Evolutionary conservation across 768 basidiomycete species (phyloP).

Genomic region (Crucibulum laeve): DNA sequence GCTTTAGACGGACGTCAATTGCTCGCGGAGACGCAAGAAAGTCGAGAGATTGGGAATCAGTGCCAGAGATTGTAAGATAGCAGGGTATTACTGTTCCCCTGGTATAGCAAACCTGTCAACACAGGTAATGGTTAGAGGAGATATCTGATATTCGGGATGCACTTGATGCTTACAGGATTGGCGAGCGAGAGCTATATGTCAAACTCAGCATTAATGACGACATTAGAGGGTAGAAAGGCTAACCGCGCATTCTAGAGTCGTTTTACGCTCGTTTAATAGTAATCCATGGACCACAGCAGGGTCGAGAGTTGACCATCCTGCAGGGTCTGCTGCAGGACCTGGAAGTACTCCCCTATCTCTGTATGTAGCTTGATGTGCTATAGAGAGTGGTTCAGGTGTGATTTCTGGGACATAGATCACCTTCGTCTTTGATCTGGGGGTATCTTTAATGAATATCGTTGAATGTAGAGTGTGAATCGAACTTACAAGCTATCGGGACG

Average conservation of each 20-base stretch:
- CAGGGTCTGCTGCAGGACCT: constrained; percentile 27
- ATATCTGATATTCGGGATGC: too few species aligned
- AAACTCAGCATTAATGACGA: too few species aligned
- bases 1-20: constrained; percentile 21
- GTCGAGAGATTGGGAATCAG: constrained; percentile 24
- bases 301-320: constrained; percentile 27
- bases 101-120: constrained; percentile 28
- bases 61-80: constrained; percentile 23
- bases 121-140: background rate
- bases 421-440: constrained; percentile 12
- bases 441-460: background rate
- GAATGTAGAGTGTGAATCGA: too few species aligned
- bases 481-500: constrained; percentile 1
- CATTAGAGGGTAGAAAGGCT: too few species aligned
- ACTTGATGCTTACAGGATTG: constrained; percentile 24
- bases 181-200: constrained; percentile 33
- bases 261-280: constrained; percentile 16
- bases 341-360: constrained; percentile 19
- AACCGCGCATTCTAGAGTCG: constrained; percentile 21
- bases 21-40: constrained; percentile 19
- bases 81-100: constrained; percentile 35
- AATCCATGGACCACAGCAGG: constrained; percentile 14
- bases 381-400: constrained; percentile 23
- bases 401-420: constrained; percentile 29
- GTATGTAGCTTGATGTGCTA: constrained; percentile 29